These are phyloP conservation scores for Sparassis latifolia DNA, from an alignment of 1,284 basidiomycete genomes.

Conservation along the genomic window DNA sequence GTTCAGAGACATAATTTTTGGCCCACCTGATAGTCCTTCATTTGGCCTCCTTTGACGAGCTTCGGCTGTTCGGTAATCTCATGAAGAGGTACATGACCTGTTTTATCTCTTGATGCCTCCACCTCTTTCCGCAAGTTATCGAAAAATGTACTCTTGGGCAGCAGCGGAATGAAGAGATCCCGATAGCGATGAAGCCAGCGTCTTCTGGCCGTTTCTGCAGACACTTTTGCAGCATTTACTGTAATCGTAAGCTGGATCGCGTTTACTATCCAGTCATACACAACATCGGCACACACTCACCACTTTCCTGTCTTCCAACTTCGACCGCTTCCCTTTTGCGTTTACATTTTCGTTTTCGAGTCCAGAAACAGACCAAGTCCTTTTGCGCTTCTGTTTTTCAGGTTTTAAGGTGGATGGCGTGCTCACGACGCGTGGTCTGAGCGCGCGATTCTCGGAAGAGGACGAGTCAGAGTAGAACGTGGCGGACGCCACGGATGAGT, in stretches of 20 bases:
- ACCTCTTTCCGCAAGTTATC: slow-evolving; percentile 11
- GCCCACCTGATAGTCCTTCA: slow-evolving; percentile 55
- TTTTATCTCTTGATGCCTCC: slow-evolving; percentile 4
- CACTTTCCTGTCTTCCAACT: slow-evolving; percentile 12
- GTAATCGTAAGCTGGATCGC: slow-evolving; percentile 12
- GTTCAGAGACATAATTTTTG: neutral
- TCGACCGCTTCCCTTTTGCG: neutral
- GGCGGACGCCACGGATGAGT: neutral
- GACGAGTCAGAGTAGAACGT: neutral
- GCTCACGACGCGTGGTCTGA: neutral
- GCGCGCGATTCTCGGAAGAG: neutral
- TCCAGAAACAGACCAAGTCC: neutral
- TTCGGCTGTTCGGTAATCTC: slow-evolving; percentile 39
- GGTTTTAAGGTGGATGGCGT: neutral
- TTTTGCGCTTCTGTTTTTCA: neutral
- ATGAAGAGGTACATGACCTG: slow-evolving; percentile 28
- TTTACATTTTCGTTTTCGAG: neutral
- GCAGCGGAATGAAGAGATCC: slow-evolving; percentile 16
- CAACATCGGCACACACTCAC: slow-evolving; percentile 4
- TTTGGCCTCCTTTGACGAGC: slow-evolving; percentile 37
- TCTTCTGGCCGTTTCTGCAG: slow-evolving; percentile 7
- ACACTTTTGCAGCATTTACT: slow-evolving; percentile 10
- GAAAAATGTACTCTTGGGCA: slow-evolving; percentile 13
- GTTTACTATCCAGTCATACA: neutral
- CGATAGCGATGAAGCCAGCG: slow-evolving; percentile 13